These are phyloP conservation scores for Eutrema japonicum DNA, from an alignment of 345 rosid genomes.

Conservation along the genomic window DNA sequence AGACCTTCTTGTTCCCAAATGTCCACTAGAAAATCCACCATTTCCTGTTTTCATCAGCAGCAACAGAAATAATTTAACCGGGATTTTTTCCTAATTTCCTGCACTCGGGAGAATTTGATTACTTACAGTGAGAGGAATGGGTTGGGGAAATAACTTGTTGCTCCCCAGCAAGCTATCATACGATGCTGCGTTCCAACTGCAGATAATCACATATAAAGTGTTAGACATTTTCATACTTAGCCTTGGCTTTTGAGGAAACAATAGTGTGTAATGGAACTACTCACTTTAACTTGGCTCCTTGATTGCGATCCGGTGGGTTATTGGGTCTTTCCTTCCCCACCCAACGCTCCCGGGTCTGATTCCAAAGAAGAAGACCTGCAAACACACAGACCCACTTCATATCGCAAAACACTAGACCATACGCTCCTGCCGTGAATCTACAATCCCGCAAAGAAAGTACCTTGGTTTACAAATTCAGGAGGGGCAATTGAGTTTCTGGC, in stretches of 20 bases:
- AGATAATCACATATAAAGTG: constrained; percentile 22
- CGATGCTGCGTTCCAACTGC: constrained; percentile 76
- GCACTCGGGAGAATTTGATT: not conserved
- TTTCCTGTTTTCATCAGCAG: constrained; percentile 60
- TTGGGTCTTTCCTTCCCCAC: constrained; percentile 57
- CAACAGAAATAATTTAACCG: not conserved
- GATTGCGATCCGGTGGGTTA: constrained; percentile 41
- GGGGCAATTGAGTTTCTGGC: constrained; percentile 49
- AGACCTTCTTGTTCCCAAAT: constrained; percentile 90
- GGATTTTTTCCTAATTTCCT: not conserved
- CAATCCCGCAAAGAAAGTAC: constrained; percentile 45
- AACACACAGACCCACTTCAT: constrained; percentile 10
- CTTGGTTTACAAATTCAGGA: constrained; percentile 74
- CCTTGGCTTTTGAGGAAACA: constrained; percentile 13
- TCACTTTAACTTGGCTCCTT: constrained; percentile 70
- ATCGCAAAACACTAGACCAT: not conserved
- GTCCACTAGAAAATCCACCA: constrained; percentile 94
- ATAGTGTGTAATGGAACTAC: constrained; percentile 31
- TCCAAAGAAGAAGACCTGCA: constrained; percentile 84
- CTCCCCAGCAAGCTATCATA: constrained; percentile 81
- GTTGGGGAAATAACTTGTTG: constrained; percentile 80
- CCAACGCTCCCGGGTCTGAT: constrained; percentile 82
- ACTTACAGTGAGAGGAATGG: constrained; percentile 79
- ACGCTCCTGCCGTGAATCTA: not conserved
- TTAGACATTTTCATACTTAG: not conserved